Evolutionary conservation across 305 asterid genomes (phyloP).

Genomic region (Fraxinus albicans): DNA sequence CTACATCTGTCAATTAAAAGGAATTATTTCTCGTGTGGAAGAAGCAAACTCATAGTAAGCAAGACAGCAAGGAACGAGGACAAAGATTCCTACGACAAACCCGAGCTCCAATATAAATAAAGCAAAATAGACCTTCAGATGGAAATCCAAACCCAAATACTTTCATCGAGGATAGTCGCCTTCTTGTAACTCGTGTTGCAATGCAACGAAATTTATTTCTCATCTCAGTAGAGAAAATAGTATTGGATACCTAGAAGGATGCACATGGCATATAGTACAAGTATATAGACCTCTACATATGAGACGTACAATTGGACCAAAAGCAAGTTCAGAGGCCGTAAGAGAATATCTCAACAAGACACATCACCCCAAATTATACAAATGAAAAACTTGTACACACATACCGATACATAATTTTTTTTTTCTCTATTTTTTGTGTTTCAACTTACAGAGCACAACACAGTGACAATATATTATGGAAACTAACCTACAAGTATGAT

Average conservation of each 20-base stretch:
- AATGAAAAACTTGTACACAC: not conserved
- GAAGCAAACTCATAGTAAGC: not conserved
- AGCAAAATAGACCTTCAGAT: too few relatives aligned
- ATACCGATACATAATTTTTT: not conserved
- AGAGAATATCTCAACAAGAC: not conserved
- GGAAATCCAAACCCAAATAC: too few relatives aligned
- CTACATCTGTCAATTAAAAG: not conserved
- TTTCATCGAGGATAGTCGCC: too few relatives aligned
- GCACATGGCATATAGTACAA: too few relatives aligned
- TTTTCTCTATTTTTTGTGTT: not conserved
- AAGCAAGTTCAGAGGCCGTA: not conserved
- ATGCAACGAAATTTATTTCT: too few relatives aligned
- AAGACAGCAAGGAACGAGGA: not conserved
- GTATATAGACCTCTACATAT: too few relatives aligned
- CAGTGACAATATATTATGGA: conserved; percentile 26
- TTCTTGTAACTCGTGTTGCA: too few relatives aligned
- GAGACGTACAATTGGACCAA: too few relatives aligned
- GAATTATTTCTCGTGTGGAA: not conserved
- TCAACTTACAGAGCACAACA: conserved; percentile 39
- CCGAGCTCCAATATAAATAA: not conserved
- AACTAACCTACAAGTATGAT: conserved; percentile 43
- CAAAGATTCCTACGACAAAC: not conserved
- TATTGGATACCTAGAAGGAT: too few relatives aligned
- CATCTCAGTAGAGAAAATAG: too few relatives aligned
- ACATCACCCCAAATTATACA: not conserved